Evolutionary conservation across 1,284 basidiomycete genomes (phyloP).

Genomic region (Boletus albobrunnescens): DNA sequence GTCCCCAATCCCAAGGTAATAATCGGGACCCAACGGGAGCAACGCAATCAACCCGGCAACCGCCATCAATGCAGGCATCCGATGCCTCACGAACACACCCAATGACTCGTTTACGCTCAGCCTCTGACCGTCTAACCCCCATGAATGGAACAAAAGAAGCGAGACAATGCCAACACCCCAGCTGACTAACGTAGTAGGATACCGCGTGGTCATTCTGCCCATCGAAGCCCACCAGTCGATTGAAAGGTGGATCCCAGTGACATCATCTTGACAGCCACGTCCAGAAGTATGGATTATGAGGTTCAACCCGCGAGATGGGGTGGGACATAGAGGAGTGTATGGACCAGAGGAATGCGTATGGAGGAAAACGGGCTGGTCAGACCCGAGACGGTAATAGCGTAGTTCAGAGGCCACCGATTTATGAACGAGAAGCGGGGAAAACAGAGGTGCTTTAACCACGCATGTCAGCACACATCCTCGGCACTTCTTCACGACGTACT

Average conservation of each 20-base stretch:
- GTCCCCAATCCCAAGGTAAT: conserved; percentile 59
- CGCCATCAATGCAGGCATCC: conserved; percentile 43
- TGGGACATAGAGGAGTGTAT: conserved; percentile 41
- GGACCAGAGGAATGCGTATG: conserved; percentile 74
- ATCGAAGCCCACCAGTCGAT: conserved; percentile 68
- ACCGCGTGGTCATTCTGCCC: conserved; percentile 68
- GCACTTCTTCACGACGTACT: neutral
- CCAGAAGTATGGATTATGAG: conserved; percentile 58
- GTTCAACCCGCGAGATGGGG: conserved; percentile 39
- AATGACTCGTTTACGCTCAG: conserved; percentile 49
- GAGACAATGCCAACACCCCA: conserved; percentile 70
- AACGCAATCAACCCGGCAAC: conserved; percentile 46
- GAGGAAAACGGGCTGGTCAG: conserved; percentile 46
- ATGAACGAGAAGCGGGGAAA: conserved; percentile 58
- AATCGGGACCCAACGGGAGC: conserved; percentile 51
- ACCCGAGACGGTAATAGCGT: conserved; percentile 60
- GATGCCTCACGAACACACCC: conserved; percentile 36
- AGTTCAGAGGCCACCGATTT: conserved; percentile 57
- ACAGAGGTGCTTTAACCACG: conserved; percentile 39
- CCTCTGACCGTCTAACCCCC: conserved; percentile 37
- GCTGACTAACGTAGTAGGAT: conserved; percentile 61
- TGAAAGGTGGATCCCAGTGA: conserved; percentile 45
- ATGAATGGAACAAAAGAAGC: conserved; percentile 51
- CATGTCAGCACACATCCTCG: conserved; percentile 7
- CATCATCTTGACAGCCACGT: conserved; percentile 41